These are phyloP conservation scores for Suillus discolor DNA, from an alignment of 768 basidiomycete genomes.

Conservation along the genomic window DNA sequence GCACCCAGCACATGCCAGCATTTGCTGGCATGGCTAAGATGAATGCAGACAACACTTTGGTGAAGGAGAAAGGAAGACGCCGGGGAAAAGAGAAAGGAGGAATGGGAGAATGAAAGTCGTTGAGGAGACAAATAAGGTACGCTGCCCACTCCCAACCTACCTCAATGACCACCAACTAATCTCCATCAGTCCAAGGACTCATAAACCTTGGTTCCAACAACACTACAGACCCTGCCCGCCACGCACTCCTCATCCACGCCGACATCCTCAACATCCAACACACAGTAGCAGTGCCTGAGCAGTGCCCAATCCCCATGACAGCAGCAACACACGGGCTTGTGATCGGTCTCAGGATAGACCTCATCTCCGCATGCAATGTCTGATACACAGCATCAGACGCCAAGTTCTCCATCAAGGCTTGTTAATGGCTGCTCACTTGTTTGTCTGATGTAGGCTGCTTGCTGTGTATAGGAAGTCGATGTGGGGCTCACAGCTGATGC, in stretches of 20 bases:
- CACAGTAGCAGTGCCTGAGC: constrained; percentile 67
- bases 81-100: too few species aligned
- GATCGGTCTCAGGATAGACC: constrained; percentile 79
- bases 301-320: constrained; percentile 79
- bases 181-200: constrained; percentile 28
- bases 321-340: constrained; percentile 77
- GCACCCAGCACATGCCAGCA: too few species aligned
- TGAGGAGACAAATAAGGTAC: too few species aligned
- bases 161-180: neutral
- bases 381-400: constrained; percentile 67
- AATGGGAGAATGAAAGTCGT: too few species aligned
- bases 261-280: constrained; percentile 64
- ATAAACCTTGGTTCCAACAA: constrained; percentile 16
- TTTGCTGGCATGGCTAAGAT: too few species aligned
- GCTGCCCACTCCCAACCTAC: too few species aligned
- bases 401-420: constrained; percentile 73
- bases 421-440: constrained; percentile 14
- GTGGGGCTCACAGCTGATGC: constrained; percentile 88
- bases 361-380: constrained; percentile 71
- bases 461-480: constrained; percentile 70
- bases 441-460: constrained; percentile 2
- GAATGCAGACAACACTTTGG: too few species aligned
- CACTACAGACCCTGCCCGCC: constrained; percentile 51
- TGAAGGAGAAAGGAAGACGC: too few species aligned
- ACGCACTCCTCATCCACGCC: constrained; percentile 49